Base-by-base conservation (phyloP, 169 alveolate species). In the Plasmodium ovale region DNA sequence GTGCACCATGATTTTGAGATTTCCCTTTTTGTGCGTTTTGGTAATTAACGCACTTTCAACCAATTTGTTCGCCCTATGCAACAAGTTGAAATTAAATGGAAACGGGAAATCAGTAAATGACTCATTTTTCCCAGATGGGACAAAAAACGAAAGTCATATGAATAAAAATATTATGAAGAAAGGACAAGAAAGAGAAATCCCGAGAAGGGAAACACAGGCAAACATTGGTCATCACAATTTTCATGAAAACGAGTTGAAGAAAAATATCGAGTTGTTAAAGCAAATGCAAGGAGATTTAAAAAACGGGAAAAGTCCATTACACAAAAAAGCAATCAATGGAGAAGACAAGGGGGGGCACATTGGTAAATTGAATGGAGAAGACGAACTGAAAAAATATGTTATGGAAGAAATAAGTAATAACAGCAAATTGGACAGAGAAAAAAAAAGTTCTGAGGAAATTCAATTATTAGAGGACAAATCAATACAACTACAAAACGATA, bases 381-480 rank as follows among this genome's bases (percentile, higher is more conserved):
- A 51, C 5, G 54, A 58, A 2, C 25, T 53, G 12, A 58, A 37
- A n/a, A 33, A 51, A 51, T 53, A 82, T 25, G 49, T 68, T 27
- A 25, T 49, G 37, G 31, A 82, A n/a, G 85, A 82, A 54, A 65
- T 65, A 19, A 9, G 53, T 21, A 49, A 82, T 7, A 82, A 51
- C 35, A 49, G 33, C 14, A 53, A 82, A 49, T 33, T 64, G 59
- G 54, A 53, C 29, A 82, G 49, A 16, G 71, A 53, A 23, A 68
- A 65, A 54, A 82, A 82, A 67, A 82, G 90, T 16, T 35, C 51
- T 29, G 85, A 82, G 6, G 90, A 82, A 29, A 42, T 82, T 7
- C 5, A 44, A 12, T 0, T 64, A 27, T 70, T 82, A 42, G 90
- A 82, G 59, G 65, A 67, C 14, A 65, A 82, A 19, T 82, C 90